Base-by-base conservation (phyloP, 2,329 filamentous ascomycete genomes). In the Aspergillus flavus region DNA sequence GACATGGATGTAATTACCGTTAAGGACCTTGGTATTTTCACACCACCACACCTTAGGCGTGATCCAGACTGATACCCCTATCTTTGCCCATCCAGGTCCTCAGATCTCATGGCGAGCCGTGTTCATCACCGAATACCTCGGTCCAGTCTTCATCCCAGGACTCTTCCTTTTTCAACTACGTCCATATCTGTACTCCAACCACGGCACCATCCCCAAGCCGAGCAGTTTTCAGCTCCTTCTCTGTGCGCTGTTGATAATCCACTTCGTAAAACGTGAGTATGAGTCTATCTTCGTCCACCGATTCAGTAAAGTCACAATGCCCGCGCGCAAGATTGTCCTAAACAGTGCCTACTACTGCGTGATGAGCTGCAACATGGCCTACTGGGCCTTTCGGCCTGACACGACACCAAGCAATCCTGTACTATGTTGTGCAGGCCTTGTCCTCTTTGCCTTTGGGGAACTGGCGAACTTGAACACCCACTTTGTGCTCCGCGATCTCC, bases 271-370 rank as follows among this genome's bases (percentile, higher is more conserved):
- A 86, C 93, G 95, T 75, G 95, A 99, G 83, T 85, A 92, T 68
- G 95, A 99, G 83, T 98, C 95, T 0, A 76, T 97, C 66, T 97
- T 95, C 76, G 87, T 99, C 66, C 95, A 99, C 84, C 93, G 92
- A 76, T 99, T 99, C 84, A 94, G 93, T 61, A 88, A 91, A 65
- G 92, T 91, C 73, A 99, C 95, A 55, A 99, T 99, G 95, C 95
- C 95, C n/a, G 85, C 87, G 62, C 82, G 80, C 75, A 96, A 97
- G 83, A 92, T 99, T 76, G 90, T 97, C 87, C 95, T 94, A 81
- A 99, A 99, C 85, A 93, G 90, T 68, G 87, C 86, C 69, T 94
- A 97, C 83, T 99, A 99, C 87, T 99, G 95, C 95, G 73, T 90
- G 39, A 80, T 94, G 61, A 90, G 95, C 57, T 74, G 93, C 30